Conservation (phyloP, 306 rosid species). For the Oxytropis ochrocephala region DNA sequence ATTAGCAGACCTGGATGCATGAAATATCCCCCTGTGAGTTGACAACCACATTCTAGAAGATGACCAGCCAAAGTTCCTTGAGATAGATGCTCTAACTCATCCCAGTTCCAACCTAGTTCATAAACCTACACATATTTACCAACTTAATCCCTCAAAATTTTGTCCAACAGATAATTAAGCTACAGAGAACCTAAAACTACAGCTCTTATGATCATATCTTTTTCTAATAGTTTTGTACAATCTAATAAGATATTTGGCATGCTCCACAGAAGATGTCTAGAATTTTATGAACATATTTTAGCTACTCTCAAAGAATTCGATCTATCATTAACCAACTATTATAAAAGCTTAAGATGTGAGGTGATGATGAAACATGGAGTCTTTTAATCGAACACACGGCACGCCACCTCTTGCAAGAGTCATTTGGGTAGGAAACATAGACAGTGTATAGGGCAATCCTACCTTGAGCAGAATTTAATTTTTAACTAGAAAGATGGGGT, state of each 20-base stretch:
- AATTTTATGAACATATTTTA: not conserved
- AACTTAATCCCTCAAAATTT: constrained; percentile 21
- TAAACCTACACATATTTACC: constrained; percentile 51
- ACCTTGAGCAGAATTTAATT: no score
- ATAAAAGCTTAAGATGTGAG: not conserved
- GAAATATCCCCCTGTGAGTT: constrained; percentile 95
- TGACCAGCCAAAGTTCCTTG: constrained; percentile 96
- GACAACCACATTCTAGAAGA: constrained; percentile 98
- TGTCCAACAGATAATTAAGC: constrained; percentile 4
- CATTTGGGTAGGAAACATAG: not conserved
- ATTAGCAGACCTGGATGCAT: constrained; percentile 76
- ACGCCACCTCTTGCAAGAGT: not conserved
- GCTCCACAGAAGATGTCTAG: not conserved
- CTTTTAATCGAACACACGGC: not conserved
- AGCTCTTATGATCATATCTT: not conserved
- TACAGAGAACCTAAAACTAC: not conserved
- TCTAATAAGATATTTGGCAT: constrained; percentile 1
- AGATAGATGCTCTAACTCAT: constrained; percentile 55
- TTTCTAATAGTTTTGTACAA: not conserved
- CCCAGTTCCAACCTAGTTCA: constrained; percentile 98
- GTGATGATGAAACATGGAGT: not conserved
- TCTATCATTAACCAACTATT: not conserved
- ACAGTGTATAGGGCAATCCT: not conserved
- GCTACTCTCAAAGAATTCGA: not conserved
- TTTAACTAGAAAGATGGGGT: no score